These are phyloP conservation scores for Acanthamoeba polyphaga DNA, from an alignment of 208 protist species.

Conservation along the genomic window DNA sequence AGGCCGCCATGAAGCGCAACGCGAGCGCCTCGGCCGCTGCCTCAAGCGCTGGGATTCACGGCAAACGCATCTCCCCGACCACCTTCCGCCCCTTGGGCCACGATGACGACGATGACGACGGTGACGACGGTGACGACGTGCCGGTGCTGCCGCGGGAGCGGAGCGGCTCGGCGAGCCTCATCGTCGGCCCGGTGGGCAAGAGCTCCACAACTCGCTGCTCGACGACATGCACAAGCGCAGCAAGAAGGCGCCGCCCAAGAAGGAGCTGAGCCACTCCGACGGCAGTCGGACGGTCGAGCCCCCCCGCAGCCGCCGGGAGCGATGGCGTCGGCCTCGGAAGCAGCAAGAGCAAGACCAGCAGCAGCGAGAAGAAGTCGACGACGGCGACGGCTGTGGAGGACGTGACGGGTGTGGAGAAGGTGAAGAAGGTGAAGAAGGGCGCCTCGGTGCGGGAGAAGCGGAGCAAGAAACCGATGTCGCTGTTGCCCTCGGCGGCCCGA, in stretches of 20 bases:
- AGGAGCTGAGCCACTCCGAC: background rate
- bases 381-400: background rate
- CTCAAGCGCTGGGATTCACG: background rate
- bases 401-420: background rate
- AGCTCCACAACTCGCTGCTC: background rate
- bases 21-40: background rate
- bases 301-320: background rate
- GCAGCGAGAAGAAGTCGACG: background rate
- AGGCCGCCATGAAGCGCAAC: slow-evolving; percentile 15
- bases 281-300: background rate
- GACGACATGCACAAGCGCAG: slow-evolving; percentile 14
- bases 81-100: background rate
- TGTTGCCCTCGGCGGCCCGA: background rate
- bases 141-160: background rate
- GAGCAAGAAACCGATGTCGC: background rate
- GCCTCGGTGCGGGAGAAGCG: slow-evolving; percentile 23
- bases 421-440: background rate
- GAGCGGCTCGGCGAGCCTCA: background rate
- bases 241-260: background rate
- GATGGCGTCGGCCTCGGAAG: background rate
- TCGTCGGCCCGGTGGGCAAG: background rate
- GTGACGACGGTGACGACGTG: background rate
- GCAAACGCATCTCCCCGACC: background rate
- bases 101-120: too few species aligned
- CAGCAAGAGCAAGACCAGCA: background rate